These are phyloP conservation scores for Maudiozyma barnettii DNA, from an alignment of 805 yeast species.

Conservation along the genomic window DNA sequence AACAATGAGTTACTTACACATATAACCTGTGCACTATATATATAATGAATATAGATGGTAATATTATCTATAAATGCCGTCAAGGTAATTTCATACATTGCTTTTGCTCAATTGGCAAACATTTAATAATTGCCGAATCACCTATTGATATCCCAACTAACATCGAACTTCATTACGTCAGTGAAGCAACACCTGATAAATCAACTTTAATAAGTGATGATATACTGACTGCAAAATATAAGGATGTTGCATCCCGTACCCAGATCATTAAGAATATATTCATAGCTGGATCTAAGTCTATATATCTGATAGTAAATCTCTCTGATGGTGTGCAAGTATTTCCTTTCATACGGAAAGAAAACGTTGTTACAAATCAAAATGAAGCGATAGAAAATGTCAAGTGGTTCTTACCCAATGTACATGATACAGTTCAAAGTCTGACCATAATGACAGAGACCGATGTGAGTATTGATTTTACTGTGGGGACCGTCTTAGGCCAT, in stretches of 20 bases:
- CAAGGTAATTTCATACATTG: slow-evolving; percentile 8
- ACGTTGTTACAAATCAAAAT: too few species aligned
- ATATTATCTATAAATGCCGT: slow-evolving; percentile 3
- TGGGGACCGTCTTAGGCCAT: slow-evolving; percentile 12
- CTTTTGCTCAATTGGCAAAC: slow-evolving; percentile 5
- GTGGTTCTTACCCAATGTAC: slow-evolving; percentile 1
- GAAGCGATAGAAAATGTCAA: not conserved
- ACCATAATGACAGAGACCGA: not conserved
- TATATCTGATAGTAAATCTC: slow-evolving; percentile 9
- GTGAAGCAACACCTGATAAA: not conserved
- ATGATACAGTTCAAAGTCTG: slow-evolving; percentile 2
- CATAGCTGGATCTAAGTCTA: not conserved
- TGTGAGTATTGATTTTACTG: not conserved
- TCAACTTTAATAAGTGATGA: slow-evolving; percentile 2
- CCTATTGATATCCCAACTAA: slow-evolving; percentile 3
- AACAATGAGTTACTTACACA: too few species aligned
- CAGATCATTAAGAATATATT: slow-evolving; percentile 5
- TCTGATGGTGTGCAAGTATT: slow-evolving; percentile 12
- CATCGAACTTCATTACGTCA: slow-evolving; percentile 4
- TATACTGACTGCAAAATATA: not conserved
- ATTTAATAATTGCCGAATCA: slow-evolving; percentile 8
- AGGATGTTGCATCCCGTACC: not conserved
- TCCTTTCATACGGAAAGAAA: slow-evolving; percentile 2
- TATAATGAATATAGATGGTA: not conserved
- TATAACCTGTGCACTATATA: not conserved